These are phyloP conservation scores for Dendrothele bispora DNA, from an alignment of 768 basidiomycete species.

Conservation along the genomic window DNA sequence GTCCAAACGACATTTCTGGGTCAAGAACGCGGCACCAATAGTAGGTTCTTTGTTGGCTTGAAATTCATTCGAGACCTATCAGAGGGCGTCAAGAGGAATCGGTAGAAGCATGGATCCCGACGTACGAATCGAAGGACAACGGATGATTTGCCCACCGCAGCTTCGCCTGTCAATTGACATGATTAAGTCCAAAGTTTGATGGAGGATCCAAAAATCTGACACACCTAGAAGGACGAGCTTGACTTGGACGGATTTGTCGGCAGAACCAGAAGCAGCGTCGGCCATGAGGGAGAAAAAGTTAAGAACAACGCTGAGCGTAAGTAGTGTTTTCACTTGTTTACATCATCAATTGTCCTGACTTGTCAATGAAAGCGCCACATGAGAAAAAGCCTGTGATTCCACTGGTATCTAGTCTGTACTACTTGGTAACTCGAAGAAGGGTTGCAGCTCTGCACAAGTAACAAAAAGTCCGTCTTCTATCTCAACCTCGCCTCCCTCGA, in stretches of 20 bases:
- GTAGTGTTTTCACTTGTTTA: neutral
- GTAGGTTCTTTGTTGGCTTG: conserved; percentile 99
- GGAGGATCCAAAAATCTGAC: conserved; percentile 20
- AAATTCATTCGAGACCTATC: conserved; percentile 92
- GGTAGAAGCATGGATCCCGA: conserved; percentile 9
- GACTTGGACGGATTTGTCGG: conserved; percentile 93
- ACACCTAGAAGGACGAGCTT: conserved; percentile 95
- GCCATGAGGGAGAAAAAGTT: conserved; percentile 49
- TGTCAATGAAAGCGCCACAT: neutral
- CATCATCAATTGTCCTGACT: neutral
- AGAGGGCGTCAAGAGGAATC: neutral
- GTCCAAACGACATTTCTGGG: conserved; percentile 93
- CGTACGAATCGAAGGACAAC: conserved; percentile 94
- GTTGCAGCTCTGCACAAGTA: conserved; percentile 41
- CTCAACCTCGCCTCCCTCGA: conserved; percentile 27
- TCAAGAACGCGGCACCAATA: conserved; percentile 94
- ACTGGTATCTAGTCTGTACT: too few relatives aligned
- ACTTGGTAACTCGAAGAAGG: conserved; percentile 30
- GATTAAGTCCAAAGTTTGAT: conserved; percentile 14
- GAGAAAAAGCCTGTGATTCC: neutral
- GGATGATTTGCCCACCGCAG: conserved; percentile 99
- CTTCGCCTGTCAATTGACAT: conserved; percentile 67
- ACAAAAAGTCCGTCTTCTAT: conserved; percentile 44
- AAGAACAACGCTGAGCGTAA: conserved; percentile 4
- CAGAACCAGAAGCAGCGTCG: conserved; percentile 70